Base-by-base conservation (phyloP, 2,329 filamentous ascomycete species). In the Paecilomyces sp. region DNA sequence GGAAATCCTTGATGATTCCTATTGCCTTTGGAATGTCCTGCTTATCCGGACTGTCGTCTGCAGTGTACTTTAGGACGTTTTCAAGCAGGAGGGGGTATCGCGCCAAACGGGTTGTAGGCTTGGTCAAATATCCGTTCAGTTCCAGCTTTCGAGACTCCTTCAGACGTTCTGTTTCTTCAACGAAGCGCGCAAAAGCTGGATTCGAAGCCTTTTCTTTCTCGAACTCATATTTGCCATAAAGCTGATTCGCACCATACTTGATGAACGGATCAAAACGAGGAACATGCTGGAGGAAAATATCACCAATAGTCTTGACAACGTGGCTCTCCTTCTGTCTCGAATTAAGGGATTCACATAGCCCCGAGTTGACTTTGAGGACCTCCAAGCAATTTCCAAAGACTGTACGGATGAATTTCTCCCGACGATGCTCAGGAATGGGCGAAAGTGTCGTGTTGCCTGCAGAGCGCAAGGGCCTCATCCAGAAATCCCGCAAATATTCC, bases 381-480 rank as follows among this genome's bases (percentile, higher is more conserved):
- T 99, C 94, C 72, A 96, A 87, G 66, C 94, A 93, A 72, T 99
- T 97, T 67, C 89, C 92, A 76, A 99, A 99, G 50, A 99, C 96
- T 0, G 88, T 95, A 67, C 90, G 87, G 60, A 99, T 93, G 63
- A 96, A 95, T 69, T 89, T 90, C 65, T 97, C 93, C 62, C 92
- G 87, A 60, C 91, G 87, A 61, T 91, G 87, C 65, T 94, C 86
- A 4, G 94, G 93, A 64, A 99, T 95, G 0, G 92, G 93, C 3
- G 93, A 97, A 15, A 84, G 83, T 63, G 72, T 80, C 11, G 77
- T 74, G 18, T 83, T 82, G 59, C 84, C 83, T 18, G 88, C 87
- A 30, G 88, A 90, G 56, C 92, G 87, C 60, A 99, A 78, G 9
- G 94, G 94, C 66, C 94, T 85, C 79, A 99, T 96, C 94, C 94